A percentile compares a stretch with the other conserved stretches of the same genome.
Evolutionary conservation across 2,329 filamentous ascomycete genomes (phyloP).

Genomic region (Pseudogymnoascus sp.): DNA sequence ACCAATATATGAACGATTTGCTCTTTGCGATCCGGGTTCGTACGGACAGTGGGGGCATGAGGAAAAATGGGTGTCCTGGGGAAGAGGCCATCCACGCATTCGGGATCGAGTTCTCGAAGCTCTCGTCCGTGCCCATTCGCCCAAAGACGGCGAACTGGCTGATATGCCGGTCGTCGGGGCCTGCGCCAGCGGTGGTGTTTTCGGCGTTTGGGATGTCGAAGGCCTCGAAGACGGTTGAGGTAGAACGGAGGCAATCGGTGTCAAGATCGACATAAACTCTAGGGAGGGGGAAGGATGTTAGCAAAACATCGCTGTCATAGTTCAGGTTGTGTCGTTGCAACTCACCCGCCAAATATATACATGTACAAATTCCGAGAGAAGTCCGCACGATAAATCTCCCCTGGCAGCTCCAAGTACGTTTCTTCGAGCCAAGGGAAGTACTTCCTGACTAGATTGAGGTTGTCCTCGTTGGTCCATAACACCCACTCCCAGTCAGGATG

Average conservation of each 20-base stretch:
- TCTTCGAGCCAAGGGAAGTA: constrained; percentile 29
- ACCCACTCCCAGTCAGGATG: constrained; percentile 32
- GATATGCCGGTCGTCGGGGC: constrained; percentile 4
- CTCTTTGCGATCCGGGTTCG: background rate
- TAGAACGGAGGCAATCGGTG: constrained; percentile 27
- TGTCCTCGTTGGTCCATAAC: constrained; percentile 33
- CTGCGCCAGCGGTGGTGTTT: constrained; percentile 16
- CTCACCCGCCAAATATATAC: constrained; percentile 32
- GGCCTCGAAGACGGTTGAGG: constrained; percentile 20
- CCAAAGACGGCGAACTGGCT: constrained; percentile 25
- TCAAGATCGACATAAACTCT: constrained; percentile 30
- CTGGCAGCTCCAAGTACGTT: constrained; percentile 1
- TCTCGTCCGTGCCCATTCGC: constrained; percentile 27
- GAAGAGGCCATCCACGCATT: constrained; percentile 34
- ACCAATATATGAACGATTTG: background rate
- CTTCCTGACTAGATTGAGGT: constrained; percentile 27
- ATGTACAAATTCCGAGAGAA: constrained; percentile 27
- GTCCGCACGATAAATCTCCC: background rate
- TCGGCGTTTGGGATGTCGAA: constrained; percentile 20
- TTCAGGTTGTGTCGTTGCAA: background rate
- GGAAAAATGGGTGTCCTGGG: constrained; percentile 31
- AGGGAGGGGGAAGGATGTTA: background rate
- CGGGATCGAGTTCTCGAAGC: constrained; percentile 29
- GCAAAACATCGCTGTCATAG: background rate
- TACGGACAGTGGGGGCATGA: constrained; percentile 22